phyloP scores from a whole-genome alignment of 1,284 basidiomycete species.

The Wallemia ichthyophaga region DNA sequence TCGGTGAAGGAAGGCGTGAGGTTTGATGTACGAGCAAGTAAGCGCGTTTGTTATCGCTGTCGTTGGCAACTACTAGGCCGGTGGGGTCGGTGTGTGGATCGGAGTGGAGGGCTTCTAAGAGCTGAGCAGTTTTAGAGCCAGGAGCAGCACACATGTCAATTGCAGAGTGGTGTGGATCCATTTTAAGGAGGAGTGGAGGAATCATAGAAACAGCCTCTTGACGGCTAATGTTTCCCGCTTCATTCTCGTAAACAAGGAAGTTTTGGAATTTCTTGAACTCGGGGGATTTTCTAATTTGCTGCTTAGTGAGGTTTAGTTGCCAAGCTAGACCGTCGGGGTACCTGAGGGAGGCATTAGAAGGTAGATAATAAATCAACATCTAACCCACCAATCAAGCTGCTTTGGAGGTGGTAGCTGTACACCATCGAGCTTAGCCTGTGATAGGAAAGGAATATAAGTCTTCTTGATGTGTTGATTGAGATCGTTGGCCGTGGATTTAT shows the following conservation, averaged over 20 bases:
- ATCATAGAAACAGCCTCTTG: slow-evolving; percentile 99
- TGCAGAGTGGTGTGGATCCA: slow-evolving; percentile 65
- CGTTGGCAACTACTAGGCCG: slow-evolving; percentile 63
- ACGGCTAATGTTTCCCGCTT: slow-evolving; percentile 88
- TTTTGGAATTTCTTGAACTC: slow-evolving; percentile 90
- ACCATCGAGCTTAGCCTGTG: slow-evolving; percentile 45
- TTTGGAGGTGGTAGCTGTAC: slow-evolving; percentile 44
- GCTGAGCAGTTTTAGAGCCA: slow-evolving; percentile 45
- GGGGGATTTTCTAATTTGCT: slow-evolving; percentile 58
- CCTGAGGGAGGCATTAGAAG: slow-evolving; percentile 16
- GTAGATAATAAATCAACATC: slow-evolving; percentile 1
- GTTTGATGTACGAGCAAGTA: slow-evolving; percentile 92
- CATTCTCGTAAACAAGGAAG: slow-evolving; percentile 91
- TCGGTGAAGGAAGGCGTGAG: slow-evolving; percentile 70
- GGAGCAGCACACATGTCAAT: slow-evolving; percentile 98
- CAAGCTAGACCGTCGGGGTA: slow-evolving; percentile 81
- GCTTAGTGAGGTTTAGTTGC: slow-evolving; percentile 81
- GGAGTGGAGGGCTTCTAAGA: slow-evolving; percentile 60
- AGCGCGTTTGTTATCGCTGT: slow-evolving; percentile 73
- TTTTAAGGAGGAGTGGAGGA: slow-evolving; percentile 75
- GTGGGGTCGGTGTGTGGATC: slow-evolving; percentile 30
- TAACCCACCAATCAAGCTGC: slow-evolving; percentile 44
- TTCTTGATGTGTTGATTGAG: slow-evolving; percentile 43
- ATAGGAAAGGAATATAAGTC: slow-evolving; percentile 46
- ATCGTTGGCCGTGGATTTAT: slow-evolving; percentile 37